Evolutionary conservation across 495 filamentous ascomycete genomes (phyloP), one percentile per base, ranked within the genome.

Genomic region (Astrocystis sublimbata): DNA sequence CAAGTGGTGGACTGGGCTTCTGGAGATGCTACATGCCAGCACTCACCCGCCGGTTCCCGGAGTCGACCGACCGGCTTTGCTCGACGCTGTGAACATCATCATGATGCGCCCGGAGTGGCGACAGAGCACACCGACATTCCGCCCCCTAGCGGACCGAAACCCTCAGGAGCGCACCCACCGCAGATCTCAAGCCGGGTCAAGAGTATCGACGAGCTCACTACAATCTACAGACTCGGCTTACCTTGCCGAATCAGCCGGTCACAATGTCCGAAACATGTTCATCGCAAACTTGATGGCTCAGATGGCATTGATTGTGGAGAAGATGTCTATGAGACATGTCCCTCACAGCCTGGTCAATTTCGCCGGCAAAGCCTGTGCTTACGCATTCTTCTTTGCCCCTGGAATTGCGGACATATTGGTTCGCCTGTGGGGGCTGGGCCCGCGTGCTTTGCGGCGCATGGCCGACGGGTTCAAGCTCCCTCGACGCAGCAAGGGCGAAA

Each of bases 101-200:
- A 96, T 98, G 93, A 90, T 87, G 70, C 86, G 94, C 42, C 89
- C 91, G 0, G 94, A 98, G 80, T 98, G 94, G 94, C 85, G 91
- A 45, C 76, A 88, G 24, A 80, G 90, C 7, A 85, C 86, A 35
- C 88, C 86, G 43, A 83, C 83, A 19, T 88, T 87, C 67, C 80
- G 82, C 40, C 80, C 88, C 2, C 73, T 90, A 35, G 71, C 77
- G 6, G 78, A 84, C 40, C 79, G 78, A 49, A 75, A 73, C 6
- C 71, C 78, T 4, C 71, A 68, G 23, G 80, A 84, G 53, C 71
- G 72, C 17, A 63, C 75, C 19, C 66, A 65, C 3, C 66, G 71
- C n/a, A 60, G 71, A 38, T 72, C 73, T 7, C 66, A 70, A 9
- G 71, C 79, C 66, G 73, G 74, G 69, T 71, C 77, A 30, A 82